Conservation (phyloP, 495 filamentous ascomycete genomes). For the Aspergillus incahuasiensis region DNA sequence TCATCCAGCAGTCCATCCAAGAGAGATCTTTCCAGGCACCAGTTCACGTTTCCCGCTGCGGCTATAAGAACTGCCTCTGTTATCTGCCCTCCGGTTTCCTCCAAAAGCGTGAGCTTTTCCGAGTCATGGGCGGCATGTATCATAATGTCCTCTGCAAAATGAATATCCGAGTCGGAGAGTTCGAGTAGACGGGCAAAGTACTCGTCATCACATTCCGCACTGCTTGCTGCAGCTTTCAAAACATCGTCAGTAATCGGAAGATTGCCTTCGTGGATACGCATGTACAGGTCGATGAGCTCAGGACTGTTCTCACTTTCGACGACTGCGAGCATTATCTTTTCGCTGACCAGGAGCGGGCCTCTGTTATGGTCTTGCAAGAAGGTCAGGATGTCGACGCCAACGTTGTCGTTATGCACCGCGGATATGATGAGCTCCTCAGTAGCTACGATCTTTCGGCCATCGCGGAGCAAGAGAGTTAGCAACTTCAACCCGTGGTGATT, state of each 20-base stretch:
- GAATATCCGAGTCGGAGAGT: not conserved
- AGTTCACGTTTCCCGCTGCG: not conserved
- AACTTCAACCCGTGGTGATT: not conserved
- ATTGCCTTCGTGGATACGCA: not conserved
- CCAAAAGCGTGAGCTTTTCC: not conserved
- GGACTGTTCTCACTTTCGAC: not conserved
- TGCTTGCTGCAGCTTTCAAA: not conserved
- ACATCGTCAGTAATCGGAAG: not conserved
- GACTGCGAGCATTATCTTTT: not conserved
- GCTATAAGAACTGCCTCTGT: not conserved
- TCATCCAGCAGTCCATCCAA: not conserved
- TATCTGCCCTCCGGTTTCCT: too few relatives aligned
- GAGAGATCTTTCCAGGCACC: not conserved
- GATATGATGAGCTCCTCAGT: constrained; percentile 1
- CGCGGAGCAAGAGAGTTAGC: not conserved
- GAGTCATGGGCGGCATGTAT: not conserved
- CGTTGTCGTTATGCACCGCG: not conserved
- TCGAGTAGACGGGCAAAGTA: not conserved
- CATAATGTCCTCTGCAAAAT: not conserved
- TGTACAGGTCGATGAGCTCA: not conserved
- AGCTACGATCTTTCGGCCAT: not conserved
- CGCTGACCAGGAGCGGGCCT: not conserved
- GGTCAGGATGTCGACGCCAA: not conserved
- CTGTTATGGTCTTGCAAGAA: not conserved
- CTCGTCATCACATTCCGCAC: not conserved